Percentiles rank a stretch among this genome's conserved stretches.
Evolutionary conservation across 2,329 filamentous ascomycete species (phyloP).

Genomic region (Cordyceps cicadae): DNA sequence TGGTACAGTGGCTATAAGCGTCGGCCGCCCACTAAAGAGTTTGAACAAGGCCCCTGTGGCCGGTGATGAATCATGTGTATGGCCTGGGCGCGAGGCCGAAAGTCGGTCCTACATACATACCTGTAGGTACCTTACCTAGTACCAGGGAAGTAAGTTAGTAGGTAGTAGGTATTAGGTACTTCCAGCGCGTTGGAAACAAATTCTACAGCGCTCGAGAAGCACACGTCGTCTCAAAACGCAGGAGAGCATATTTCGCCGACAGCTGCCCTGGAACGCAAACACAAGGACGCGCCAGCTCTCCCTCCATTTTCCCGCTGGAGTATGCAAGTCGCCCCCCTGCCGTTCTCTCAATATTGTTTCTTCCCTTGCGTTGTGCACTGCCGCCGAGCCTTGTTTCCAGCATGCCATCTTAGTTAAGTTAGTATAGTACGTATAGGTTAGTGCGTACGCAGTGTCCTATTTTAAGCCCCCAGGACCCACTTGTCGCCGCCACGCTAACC

Average conservation of each 20-base stretch:
- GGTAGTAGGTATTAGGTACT: too few species aligned
- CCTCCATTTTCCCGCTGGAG: not conserved
- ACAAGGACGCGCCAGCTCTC: slow-evolving; percentile 1
- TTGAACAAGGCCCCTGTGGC: not conserved
- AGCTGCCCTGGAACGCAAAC: not conserved
- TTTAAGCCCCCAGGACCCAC: not conserved
- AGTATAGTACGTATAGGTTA: too few species aligned
- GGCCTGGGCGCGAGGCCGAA: not conserved
- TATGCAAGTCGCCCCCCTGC: not conserved
- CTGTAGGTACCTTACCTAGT: too few species aligned
- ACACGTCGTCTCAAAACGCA: too few species aligned
- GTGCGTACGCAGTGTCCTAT: not conserved
- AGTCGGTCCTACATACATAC: not conserved
- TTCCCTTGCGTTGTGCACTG: not conserved
- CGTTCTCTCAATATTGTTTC: not conserved
- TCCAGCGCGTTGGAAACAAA: not conserved
- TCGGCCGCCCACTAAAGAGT: not conserved
- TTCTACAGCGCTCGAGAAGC: not conserved
- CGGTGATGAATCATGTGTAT: not conserved
- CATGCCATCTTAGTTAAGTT: not conserved
- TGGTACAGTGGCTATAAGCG: not conserved
- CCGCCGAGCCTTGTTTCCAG: not conserved
- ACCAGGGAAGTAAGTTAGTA: too few species aligned
- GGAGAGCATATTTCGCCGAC: not conserved
- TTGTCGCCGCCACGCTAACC: not conserved